These are phyloP conservation scores for Chytriomyces hyalinus DNA, from an alignment of 192 early-diverging fungal genomes.

Conservation along the genomic window DNA sequence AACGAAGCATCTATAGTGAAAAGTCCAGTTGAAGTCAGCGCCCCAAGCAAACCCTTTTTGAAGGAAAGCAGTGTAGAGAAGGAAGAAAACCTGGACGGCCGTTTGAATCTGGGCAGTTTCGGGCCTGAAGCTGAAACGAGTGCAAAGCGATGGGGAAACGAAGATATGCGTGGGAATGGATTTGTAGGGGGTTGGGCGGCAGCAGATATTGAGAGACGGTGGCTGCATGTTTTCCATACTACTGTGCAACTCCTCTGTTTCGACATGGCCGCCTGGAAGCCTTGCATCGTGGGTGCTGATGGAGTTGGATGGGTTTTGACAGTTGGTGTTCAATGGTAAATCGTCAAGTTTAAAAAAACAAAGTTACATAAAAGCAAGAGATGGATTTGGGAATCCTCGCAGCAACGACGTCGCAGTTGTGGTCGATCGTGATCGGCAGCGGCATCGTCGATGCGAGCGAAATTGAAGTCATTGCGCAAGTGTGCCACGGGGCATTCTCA, in stretches of 20 bases:
- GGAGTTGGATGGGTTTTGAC: too few species aligned
- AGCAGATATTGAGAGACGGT: neutral
- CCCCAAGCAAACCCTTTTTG: neutral
- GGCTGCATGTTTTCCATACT: neutral
- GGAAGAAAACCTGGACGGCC: neutral
- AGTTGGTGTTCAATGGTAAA: too few species aligned
- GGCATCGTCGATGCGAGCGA: neutral
- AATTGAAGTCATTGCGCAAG: neutral
- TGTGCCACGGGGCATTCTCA: conserved; percentile 17
- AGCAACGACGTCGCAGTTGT: too few species aligned
- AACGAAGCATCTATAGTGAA: neutral
- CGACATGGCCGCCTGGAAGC: too few species aligned
- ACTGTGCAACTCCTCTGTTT: neutral
- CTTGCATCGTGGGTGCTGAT: too few species aligned
- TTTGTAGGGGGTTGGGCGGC: neutral
- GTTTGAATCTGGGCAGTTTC: neutral
- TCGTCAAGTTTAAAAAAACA: too few species aligned
- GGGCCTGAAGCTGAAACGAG: neutral
- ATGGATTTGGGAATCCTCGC: too few species aligned
- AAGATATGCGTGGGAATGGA: neutral
- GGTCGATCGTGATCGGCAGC: neutral
- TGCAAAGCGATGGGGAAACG: neutral
- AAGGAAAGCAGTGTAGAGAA: neutral
- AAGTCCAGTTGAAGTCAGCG: neutral
- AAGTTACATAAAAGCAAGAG: too few species aligned